Conservation (phyloP, 1,139 yeast genomes). For the Yamadazyma siamensis region DNA sequence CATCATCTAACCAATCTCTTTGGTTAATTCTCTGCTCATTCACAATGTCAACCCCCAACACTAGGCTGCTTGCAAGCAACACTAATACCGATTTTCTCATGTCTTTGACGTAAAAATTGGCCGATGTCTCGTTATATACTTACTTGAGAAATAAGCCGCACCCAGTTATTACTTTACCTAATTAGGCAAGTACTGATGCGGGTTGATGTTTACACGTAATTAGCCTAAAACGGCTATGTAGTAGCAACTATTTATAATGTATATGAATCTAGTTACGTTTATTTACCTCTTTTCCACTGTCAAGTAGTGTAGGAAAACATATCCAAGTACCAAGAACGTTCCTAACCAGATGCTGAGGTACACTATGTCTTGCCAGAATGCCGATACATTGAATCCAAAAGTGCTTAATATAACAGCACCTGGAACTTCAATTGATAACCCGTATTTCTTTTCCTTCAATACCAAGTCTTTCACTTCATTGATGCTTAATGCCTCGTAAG, state of each 20-base stretch:
- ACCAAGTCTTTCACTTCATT: constrained; percentile 91
- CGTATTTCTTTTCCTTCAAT: constrained; percentile 83
- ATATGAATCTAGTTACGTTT: not conserved
- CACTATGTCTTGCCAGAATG: constrained; percentile 62
- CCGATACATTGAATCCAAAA: constrained; percentile 86
- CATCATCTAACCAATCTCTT: constrained; percentile 6
- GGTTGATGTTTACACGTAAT: constrained; percentile 1
- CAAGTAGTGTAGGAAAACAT: constrained; percentile 64
- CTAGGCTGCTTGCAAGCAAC: no score
- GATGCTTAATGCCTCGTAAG: constrained; percentile 86
- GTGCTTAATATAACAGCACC: constrained; percentile 96
- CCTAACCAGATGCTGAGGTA: constrained; percentile 49
- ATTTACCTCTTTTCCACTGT: constrained; percentile 69
- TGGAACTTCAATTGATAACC: constrained; percentile 93
- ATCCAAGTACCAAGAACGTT: constrained; percentile 64
- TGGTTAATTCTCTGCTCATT: no score
- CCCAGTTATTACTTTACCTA: constrained; percentile 8
- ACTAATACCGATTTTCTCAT: no score
- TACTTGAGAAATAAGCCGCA: not conserved
- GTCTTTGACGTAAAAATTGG: no score
- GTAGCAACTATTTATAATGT: not conserved
- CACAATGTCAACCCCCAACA: no score
- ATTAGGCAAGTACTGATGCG: constrained; percentile 6
- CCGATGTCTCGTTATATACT: no score
- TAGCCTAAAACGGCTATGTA: not conserved